These are phyloP conservation scores for Zostera marina DNA, from an alignment of 116 monocot species.

Conservation along the genomic window DNA sequence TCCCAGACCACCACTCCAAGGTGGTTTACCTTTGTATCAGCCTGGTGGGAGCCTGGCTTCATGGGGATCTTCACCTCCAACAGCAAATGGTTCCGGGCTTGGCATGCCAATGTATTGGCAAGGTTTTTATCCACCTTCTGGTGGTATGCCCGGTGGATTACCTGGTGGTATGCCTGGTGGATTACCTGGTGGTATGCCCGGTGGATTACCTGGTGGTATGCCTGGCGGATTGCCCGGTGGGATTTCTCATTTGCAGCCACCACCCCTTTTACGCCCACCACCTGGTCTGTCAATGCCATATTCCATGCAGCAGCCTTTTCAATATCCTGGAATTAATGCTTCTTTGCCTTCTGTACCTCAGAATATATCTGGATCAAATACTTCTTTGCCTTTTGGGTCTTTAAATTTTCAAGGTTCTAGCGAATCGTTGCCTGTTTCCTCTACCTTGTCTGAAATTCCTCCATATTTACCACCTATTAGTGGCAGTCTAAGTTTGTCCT, in stretches of 20 bases:
- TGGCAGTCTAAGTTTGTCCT: conserved; percentile 9
- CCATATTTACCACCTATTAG: conserved; percentile 24
- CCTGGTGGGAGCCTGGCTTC: conserved; percentile 51
- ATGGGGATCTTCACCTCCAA: conserved; percentile 46
- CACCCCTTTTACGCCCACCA: conserved; percentile 9
- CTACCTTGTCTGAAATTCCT: conserved; percentile 35
- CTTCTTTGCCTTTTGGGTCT: conserved; percentile 11
- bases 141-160: conserved; percentile 22
- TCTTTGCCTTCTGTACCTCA: conserved; percentile 14
- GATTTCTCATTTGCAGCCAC: conserved; percentile 18
- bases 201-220: conserved; percentile 15
- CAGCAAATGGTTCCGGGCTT: conserved; percentile 51
- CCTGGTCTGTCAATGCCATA: conserved; percentile 23
- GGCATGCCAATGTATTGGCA: conserved; percentile 89
- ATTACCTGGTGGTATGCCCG: conserved; percentile 11
- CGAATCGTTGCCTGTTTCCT: conserved; percentile 6
- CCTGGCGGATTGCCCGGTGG: conserved; percentile 7
- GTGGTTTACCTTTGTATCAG: conserved; percentile 64
- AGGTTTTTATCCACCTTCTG: conserved; percentile 72
- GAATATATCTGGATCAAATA: conserved; percentile 9
- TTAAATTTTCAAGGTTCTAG: conserved; percentile 3
- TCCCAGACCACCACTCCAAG: conserved; percentile 41
- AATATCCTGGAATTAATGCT: conserved; percentile 28
- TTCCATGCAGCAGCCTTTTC: conserved; percentile 46
- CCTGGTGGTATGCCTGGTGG: conserved; percentile 8